Evolutionary conservation across 2,329 filamentous ascomycete genomes (phyloP), one percentile per base, ranked within the genome.

Genomic region (Fusarium redolens): DNA sequence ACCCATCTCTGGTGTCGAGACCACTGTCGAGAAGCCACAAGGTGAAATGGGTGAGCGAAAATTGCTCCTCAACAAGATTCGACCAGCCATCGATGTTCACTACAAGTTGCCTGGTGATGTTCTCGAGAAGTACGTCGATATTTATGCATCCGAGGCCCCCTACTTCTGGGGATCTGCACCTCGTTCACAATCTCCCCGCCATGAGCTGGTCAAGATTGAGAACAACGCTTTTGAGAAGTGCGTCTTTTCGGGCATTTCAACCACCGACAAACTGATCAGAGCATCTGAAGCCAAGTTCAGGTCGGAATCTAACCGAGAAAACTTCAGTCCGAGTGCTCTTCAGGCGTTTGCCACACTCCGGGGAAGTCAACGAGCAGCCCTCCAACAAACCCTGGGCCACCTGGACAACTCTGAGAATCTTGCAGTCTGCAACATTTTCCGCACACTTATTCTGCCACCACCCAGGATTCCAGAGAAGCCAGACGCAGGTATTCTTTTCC

Each of bases 361-460:
- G 15, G 86, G 85, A 3, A 81, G 80, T 60, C 81, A 82, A 45
- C 83, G 86, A 48, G 86, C 85, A 12, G 85, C 82, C 22, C 76
- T 87, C 28, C 85, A 87, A 71, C 81, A 82, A 35, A 80, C 79
- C 22, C 79, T 87, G 37, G 81, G 81, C 44, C 68, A 79, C 17
- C 81, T 86, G 51, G 76, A 78, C 35, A 82, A 75, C 61, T 41
- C 61, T 8, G 84, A 85, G 76, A 85, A 85, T 61, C 75, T 73
- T 45, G 70, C 75, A 11, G 76, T 81, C 43, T 79, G 81, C 63
- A 82, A 79, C 5, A 78, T 80, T 5, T 84, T 81, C 78, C 79
- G 80, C 31, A 80, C 80, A 1, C 75, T 85, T 14, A 73, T 83
- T 11, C 76, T 86, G 1, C 82, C 84, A 5, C 71, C 30, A 61